Conservation (phyloP, 176 grass and related monocot genomes). For the Cocos nucifera region DNA sequence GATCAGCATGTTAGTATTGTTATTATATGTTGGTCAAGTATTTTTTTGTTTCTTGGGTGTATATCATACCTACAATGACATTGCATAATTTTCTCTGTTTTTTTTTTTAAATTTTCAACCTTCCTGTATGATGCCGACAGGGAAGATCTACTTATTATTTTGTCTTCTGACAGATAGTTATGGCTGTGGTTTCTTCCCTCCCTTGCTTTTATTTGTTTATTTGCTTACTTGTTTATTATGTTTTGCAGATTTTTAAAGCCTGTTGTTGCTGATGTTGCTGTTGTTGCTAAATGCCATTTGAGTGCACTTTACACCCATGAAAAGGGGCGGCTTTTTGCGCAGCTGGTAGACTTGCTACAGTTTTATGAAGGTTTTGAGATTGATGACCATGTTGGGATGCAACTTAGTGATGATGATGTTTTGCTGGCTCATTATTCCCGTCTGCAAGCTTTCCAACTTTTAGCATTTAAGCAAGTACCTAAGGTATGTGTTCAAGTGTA, state of each 20-base stretch:
- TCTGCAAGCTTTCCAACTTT: conserved; percentile 81
- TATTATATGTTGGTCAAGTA: too few relatives aligned
- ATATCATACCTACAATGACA: too few relatives aligned
- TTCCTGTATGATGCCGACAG: too few relatives aligned
- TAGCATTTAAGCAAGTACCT: conserved; percentile 91
- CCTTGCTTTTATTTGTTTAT: too few relatives aligned
- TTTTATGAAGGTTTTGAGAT: conserved; percentile 99
- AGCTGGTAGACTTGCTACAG: conserved; percentile 89
- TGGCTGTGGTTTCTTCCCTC: too few relatives aligned
- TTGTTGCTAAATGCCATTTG: conserved; percentile 82
- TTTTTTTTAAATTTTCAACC: too few relatives aligned
- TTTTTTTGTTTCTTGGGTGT: too few relatives aligned
- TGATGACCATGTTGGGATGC: conserved; percentile 84
- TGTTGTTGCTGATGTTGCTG: conserved; percentile 58
- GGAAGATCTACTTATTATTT: too few relatives aligned
- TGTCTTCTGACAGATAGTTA: too few relatives aligned
- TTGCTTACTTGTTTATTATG: conserved; percentile 5
- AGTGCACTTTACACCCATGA: conserved; percentile 68
- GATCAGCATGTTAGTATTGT: too few relatives aligned
- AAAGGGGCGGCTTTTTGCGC: conserved; percentile 85
- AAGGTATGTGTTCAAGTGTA: conserved; percentile 43
- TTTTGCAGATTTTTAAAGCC: conserved; percentile 57
- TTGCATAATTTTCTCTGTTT: too few relatives aligned
- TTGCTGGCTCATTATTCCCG: conserved; percentile 76
- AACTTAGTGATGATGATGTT: conserved; percentile 85